Evolutionary conservation across 2,329 filamentous ascomycete species (phyloP), one percentile per base, ranked within the genome.

Genomic region (Cladosporium halotolerans): DNA sequence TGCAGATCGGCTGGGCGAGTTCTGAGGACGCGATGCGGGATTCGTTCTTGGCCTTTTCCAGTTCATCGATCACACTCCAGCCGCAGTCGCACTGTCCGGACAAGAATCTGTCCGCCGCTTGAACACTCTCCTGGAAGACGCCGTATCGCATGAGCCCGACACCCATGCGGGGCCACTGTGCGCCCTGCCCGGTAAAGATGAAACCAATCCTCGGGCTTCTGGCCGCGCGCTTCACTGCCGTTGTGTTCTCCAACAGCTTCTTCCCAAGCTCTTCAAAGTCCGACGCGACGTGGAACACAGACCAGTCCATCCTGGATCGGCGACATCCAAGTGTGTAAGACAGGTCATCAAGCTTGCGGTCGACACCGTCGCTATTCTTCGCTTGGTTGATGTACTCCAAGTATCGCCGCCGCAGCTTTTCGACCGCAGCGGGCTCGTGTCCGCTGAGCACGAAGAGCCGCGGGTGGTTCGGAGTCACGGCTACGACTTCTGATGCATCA

Each of bases 1-100:
- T 81, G 48, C 74, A 80, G 0, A 80, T 60, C 0, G 79, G 76
- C 57, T 82, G 79, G 0, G 74, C 71, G 23, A 79, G 59, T 23
- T 62, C 62, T 2, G 68, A 19, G 58, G 11, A 14, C 4, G 34
- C 16, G 45, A 56, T 33, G 16, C 50, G 51, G 44, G 45, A 66
- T 11, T 38, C 34, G 34, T 14, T 4, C 34, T 1, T 38, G 34
- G 11, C 46, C 6, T 38, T 38, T 38, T 13, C 11, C n/a, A 38
- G 9, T 14, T 18, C 19, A 28, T 32, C 41, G 18, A 32, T 32
- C 13, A 13, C 23, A 23, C 41, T 44, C 41, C 41, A 32, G 13
- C 6, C 6, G 9, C 34, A 38, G 34, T 38, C 6, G 34, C 4
- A 9, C 6, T 14, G 5, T 11, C 9, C 5, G 9, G 34, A 9